Evolutionary conservation across 164 flowering plant species (phyloP), one percentile per base, ranked within the genome.

Genomic region (Echeveria elegans): DNA sequence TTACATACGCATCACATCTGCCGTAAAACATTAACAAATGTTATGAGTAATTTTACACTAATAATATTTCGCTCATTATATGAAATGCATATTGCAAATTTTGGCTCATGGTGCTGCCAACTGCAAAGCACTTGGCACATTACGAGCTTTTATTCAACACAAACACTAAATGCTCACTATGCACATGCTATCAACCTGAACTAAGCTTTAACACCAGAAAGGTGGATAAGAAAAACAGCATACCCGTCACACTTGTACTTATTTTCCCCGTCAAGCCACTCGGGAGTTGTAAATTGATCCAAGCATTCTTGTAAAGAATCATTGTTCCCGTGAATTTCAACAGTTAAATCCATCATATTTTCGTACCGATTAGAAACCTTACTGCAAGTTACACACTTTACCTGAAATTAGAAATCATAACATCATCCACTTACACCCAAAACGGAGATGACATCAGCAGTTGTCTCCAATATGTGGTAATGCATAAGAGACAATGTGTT

Each of bases 281-380:
- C 98, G 77, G 75, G 81, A 45, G 45, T 84, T 28, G 97, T 94
- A 68, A 88, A 94, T 72, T 91, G 97, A 52, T 88, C 83, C 26
- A 94, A 81, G 76, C 97, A 91, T 66, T 88, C 91, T 80, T 91
- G 91, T 79, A 94, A 77, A 37, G 96, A 88, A 58, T 81, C 71
- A 62, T 83, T 95, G 72, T 89, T 86, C 19, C 98, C 98, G 69
- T 89, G 95, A 72, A 94, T 94, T 75, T 94, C 97, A 70, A 94
- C 97, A 47, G 96, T 89, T 69, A 94, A 80, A 80, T 94, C 98
- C 98, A 94, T 88, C 98, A 94, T 94, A 79, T 83, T 91, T 72
- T 94, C 98, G 71, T 84, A 83, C 73, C 85, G 89, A 72, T 91
- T 79, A 63, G 98, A 94, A 34, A 83, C 68, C 56, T 86, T 83